phyloP scores from a whole-genome alignment of 768 basidiomycete species.

The Fistulinella prunicolor region DNA sequence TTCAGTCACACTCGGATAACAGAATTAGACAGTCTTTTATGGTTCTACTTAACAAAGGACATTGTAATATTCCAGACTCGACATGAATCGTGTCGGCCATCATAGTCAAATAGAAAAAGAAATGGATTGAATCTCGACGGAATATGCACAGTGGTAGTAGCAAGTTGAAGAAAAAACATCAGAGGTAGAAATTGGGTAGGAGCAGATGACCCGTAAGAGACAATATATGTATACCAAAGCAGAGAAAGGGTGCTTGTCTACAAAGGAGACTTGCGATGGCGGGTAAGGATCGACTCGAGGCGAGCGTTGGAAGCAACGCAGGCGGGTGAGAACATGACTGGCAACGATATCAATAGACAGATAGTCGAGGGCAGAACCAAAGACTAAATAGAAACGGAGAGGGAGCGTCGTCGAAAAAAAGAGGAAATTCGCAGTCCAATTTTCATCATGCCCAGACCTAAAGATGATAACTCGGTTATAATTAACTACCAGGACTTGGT shows the following conservation, averaged over 20 bases:
- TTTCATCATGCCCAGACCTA: slow-evolving; percentile 82
- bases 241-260: slow-evolving; percentile 32
- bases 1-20: neutral
- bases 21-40: neutral
- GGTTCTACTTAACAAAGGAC: slow-evolving; percentile 3
- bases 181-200: slow-evolving; percentile 33
- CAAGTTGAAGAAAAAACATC: slow-evolving; percentile 34
- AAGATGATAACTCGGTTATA: slow-evolving; percentile 13
- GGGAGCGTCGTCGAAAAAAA: slow-evolving; percentile 18
- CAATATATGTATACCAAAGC: slow-evolving; percentile 37
- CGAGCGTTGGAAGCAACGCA: slow-evolving; percentile 44
- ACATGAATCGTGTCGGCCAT: neutral
- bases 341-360: slow-evolving; percentile 51
- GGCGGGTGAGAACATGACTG: slow-evolving; percentile 54
- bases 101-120: slow-evolving; percentile 10
- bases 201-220: slow-evolving; percentile 32
- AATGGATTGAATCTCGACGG: slow-evolving; percentile 36
- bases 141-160: slow-evolving; percentile 48
- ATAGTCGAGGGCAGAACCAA: slow-evolving; percentile 22
- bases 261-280: slow-evolving; percentile 37
- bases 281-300: slow-evolving; percentile 65
- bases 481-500: neutral
- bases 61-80: neutral
- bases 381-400: slow-evolving; percentile 22
- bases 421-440: slow-evolving; percentile 14